A percentile compares a stretch with the other conserved stretches of the same genome.
phyloP scores from a whole-genome alignment of 1,139 yeast species.

The Magnusiomyces suaveolens region DNA sequence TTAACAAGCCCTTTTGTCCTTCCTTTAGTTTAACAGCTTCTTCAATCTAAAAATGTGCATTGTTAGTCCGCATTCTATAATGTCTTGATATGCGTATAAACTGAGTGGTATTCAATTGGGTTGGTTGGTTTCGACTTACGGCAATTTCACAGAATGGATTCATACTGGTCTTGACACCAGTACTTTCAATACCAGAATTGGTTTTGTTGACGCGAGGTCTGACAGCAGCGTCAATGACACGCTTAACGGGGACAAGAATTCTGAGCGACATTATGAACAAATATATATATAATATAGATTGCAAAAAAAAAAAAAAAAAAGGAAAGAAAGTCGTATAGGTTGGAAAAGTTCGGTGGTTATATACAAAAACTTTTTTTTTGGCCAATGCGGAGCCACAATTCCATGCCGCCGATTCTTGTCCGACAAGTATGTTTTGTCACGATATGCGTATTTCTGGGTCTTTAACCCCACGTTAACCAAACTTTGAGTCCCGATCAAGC shows the following conservation, averaged over 20 bases:
- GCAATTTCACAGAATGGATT: conserved; percentile 98
- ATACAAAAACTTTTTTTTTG: background rate
- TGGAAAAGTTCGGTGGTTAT: background rate
- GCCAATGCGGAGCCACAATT: background rate
- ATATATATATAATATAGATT: background rate
- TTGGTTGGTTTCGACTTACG: conserved; percentile 25
- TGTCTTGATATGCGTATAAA: too few relatives aligned
- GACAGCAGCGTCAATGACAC: conserved; percentile 89
- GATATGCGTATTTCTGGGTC: background rate
- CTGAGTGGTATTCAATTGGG: too few relatives aligned
- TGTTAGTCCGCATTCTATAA: too few relatives aligned
- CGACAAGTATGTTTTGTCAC: background rate
- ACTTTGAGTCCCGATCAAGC: background rate
- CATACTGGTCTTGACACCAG: conserved; percentile 86
- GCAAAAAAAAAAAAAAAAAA: background rate
- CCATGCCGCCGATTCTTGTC: background rate
- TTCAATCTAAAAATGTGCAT: conserved; percentile 40
- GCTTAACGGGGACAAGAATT: conserved; percentile 85
- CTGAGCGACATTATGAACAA: conserved; percentile 36
- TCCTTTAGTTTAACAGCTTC: conserved; percentile 80
- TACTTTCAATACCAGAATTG: conserved; percentile 75
- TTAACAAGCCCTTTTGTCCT: conserved; percentile 63
- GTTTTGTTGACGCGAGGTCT: conserved; percentile 89
- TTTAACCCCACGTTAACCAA: background rate
- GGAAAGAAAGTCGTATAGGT: background rate